phyloP scores from a whole-genome alignment of 1,284 basidiomycete species.

The Pseudozyma pruni region DNA sequence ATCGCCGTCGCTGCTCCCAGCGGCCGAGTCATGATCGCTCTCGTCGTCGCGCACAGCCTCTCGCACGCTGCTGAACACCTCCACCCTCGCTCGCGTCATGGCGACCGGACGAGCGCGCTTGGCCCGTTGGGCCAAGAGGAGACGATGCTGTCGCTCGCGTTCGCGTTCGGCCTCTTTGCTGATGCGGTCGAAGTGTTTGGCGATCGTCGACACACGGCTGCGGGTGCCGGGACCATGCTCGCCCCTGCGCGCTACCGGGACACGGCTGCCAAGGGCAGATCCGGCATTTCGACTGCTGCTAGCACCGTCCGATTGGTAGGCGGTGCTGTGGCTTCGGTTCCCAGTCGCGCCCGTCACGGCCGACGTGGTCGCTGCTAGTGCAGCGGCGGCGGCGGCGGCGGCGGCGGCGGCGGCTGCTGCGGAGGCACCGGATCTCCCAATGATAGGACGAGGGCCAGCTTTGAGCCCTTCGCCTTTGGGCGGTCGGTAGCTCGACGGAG shows the following conservation, averaged over 20 bases:
- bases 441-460: slow-evolving; percentile 46
- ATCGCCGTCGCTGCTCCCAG: slow-evolving; percentile 42
- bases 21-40: slow-evolving; percentile 47
- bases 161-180: slow-evolving; percentile 72
- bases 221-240: slow-evolving; percentile 47
- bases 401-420: slow-evolving; percentile 20
- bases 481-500: slow-evolving; percentile 41
- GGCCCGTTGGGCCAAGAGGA: slow-evolving; percentile 52
- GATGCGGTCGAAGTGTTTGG: slow-evolving; percentile 71
- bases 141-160: slow-evolving; percentile 69
- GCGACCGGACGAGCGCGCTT: slow-evolving; percentile 88
- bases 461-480: slow-evolving; percentile 44
- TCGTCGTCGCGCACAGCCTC: slow-evolving; percentile 88
- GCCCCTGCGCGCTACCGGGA: slow-evolving; percentile 38
- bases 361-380: slow-evolving; percentile 15
- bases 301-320: slow-evolving; percentile 35
- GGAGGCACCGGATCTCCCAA: slow-evolving; percentile 42
- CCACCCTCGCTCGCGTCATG: slow-evolving; percentile 86
- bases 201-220: slow-evolving; percentile 71
- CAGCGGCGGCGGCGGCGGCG: slow-evolving; percentile 31
- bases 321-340: slow-evolving; percentile 24
- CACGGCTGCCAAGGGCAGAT: slow-evolving; percentile 23
- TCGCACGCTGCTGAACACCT: slow-evolving; percentile 88
- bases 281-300: slow-evolving; percentile 24
- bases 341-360: neutral